phyloP scores from a whole-genome alignment of 441 rosid genomes.

The Isatis lusitanica region DNA sequence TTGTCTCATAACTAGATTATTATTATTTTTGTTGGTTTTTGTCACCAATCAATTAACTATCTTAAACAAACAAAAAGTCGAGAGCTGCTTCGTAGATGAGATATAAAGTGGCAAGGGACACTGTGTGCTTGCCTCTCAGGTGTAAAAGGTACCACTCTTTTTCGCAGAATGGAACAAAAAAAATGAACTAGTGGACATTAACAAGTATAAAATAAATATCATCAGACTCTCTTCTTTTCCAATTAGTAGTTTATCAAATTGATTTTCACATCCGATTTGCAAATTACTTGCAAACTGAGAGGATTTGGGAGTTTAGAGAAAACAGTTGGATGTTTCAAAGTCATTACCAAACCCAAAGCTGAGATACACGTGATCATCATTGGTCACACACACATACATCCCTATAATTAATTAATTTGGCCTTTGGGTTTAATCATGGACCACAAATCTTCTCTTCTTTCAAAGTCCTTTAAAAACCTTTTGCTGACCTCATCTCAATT shows the following conservation, averaged over 20 bases:
- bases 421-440: constrained; percentile 32
- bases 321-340: constrained; percentile 21
- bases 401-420: background rate
- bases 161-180: background rate
- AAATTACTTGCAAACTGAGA: background rate
- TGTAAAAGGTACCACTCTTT: background rate
- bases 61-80: background rate
- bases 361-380: constrained; percentile 27
- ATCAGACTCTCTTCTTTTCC: background rate
- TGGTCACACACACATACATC: constrained; percentile 10
- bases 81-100: background rate
- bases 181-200: background rate
- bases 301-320: constrained; percentile 1
- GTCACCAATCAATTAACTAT: background rate
- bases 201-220: background rate
- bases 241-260: background rate
- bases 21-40: background rate
- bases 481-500: constrained; percentile 27
- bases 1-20: background rate
- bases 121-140: background rate
- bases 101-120: background rate
- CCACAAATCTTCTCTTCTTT: constrained; percentile 36
- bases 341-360: constrained; percentile 33
- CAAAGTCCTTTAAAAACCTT: background rate
- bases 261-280: background rate